Evolutionary conservation across 2,329 filamentous ascomycete genomes (phyloP).

Genomic region (Plenodomus biglobosus): DNA sequence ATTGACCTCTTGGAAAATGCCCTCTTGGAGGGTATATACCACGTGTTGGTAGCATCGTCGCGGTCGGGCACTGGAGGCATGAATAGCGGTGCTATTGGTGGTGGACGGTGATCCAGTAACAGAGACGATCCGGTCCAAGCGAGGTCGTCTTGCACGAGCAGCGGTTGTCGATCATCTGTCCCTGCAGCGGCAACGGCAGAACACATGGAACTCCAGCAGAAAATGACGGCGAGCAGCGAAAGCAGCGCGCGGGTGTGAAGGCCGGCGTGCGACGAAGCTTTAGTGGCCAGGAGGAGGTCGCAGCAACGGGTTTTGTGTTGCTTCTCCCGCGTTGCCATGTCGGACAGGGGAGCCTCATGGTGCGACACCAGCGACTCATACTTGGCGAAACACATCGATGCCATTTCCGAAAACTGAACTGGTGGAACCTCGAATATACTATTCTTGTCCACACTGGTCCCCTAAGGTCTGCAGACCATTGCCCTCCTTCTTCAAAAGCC

Average conservation of each 20-base stretch:
- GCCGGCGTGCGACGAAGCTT: constrained; percentile 11
- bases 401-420: constrained; percentile 19
- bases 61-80: constrained; percentile 37
- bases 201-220: constrained; percentile 31
- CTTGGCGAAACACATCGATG: constrained; percentile 18
- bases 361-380: constrained; percentile 35
- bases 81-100: constrained; percentile 30
- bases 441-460: constrained; percentile 20
- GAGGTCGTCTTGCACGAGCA: constrained; percentile 27
- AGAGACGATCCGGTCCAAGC: constrained; percentile 35
- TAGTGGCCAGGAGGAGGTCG: constrained; percentile 21
- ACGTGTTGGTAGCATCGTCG: constrained; percentile 27
- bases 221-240: constrained; percentile 29
- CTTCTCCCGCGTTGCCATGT: constrained; percentile 14
- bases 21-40: constrained; percentile 27
- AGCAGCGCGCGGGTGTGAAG: constrained; percentile 19
- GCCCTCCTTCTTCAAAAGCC: constrained; percentile 8
- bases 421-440: constrained; percentile 7
- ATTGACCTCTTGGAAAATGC: constrained; percentile 32
- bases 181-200: constrained; percentile 27
- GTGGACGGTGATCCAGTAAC: constrained; percentile 34
- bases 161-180: constrained; percentile 36
- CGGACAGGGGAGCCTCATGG: constrained; percentile 29
- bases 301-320: constrained; percentile 24
- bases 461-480: constrained; percentile 23